Evolutionary conservation across 2,329 filamentous ascomycete genomes (phyloP).

Genomic region (Fusarium sambucinum): DNA sequence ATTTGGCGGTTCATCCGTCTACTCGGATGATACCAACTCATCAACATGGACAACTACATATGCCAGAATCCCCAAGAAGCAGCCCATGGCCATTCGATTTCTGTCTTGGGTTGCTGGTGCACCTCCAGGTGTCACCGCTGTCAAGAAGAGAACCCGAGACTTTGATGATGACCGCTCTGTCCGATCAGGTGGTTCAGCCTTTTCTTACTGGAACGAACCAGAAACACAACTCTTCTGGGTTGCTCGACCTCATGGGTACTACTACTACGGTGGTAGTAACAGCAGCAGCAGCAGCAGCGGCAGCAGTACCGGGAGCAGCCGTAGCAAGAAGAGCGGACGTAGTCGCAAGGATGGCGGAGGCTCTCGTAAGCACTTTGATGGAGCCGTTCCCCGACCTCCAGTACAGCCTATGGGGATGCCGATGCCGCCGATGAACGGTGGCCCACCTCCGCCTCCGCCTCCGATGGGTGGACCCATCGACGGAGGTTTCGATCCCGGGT

Average conservation of each 20-base stretch:
- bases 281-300: constrained; percentile 34
- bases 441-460: constrained; percentile 33
- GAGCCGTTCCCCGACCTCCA: constrained; percentile 40
- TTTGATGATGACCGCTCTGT: constrained; percentile 42
- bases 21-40: constrained; percentile 44
- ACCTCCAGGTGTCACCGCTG: constrained; percentile 40
- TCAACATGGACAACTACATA: constrained; percentile 46
- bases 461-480: constrained; percentile 39
- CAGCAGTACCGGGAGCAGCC: constrained; percentile 35
- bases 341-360: constrained; percentile 35
- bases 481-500: constrained; percentile 32
- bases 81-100: constrained; percentile 42
- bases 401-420: constrained; percentile 30
- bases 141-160: constrained; percentile 49
- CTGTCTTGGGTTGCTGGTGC: constrained; percentile 48
- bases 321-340: constrained; percentile 35
- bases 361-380: constrained; percentile 45
- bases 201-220: constrained; percentile 39
- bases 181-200: constrained; percentile 38
- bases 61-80: constrained; percentile 45
- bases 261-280: constrained; percentile 32
- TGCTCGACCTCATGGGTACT: constrained; percentile 26
- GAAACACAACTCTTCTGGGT: constrained; percentile 48
- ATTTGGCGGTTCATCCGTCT: constrained; percentile 34
- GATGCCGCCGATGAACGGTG: constrained; percentile 36